A percentile compares a stretch with the other conserved stretches of the same genome.
Conservation (phyloP, 108 stramenopile species). For the Nannochloropsis granulata region DNA sequence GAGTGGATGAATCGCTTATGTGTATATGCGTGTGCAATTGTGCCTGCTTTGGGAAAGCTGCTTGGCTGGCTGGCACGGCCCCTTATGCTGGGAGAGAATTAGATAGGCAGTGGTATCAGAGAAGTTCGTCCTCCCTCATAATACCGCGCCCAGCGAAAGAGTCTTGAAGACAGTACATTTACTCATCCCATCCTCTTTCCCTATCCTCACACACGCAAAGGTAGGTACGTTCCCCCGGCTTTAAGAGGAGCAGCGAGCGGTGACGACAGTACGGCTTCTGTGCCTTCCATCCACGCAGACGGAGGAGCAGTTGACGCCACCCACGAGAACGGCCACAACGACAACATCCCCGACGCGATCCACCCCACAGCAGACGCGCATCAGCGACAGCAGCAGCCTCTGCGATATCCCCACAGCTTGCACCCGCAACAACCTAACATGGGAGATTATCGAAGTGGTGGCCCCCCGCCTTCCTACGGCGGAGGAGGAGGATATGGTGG, state of each 20-base stretch:
- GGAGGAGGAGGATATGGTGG: conserved; percentile 1
- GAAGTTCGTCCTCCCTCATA: no score
- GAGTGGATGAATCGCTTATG: no score
- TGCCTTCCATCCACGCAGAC: not conserved
- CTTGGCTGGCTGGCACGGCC: no score
- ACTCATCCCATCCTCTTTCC: no score
- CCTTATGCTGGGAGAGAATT: no score
- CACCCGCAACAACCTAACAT: not conserved
- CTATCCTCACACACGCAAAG: not conserved
- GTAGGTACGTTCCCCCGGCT: conserved; percentile 14
- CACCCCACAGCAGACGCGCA: not conserved
- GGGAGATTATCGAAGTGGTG: conserved; percentile 4
- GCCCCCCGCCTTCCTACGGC: not conserved
- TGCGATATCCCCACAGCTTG: not conserved
- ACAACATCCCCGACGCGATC: not conserved
- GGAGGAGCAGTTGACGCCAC: not conserved
- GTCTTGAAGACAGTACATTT: no score
- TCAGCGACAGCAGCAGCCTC: not conserved
- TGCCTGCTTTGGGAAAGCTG: no score
- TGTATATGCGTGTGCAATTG: no score
- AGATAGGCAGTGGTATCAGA: no score
- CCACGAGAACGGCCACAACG: not conserved
- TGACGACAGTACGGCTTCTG: not conserved
- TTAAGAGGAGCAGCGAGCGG: conserved; percentile 1
- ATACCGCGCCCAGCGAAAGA: no score